Evolutionary conservation across 805 yeast genomes (phyloP), one percentile per base, ranked within the genome.

Genomic region (Saturnispora galanensis): DNA sequence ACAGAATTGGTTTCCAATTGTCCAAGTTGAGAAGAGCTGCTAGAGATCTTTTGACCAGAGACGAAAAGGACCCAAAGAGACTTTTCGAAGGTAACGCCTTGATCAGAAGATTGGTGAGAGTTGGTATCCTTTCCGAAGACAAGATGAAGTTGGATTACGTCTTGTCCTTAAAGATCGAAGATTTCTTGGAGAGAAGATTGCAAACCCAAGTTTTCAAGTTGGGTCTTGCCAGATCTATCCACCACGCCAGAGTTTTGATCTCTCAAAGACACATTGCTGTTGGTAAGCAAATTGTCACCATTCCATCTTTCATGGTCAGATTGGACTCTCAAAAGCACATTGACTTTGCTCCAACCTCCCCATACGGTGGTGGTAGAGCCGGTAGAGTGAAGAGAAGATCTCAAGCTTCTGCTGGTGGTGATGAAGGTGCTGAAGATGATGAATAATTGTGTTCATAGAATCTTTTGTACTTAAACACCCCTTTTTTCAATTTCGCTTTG

Each of bases 311-410:
- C 90, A 84, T 89, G 83, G 98, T 93, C 57, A 94, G 98, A 81
- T 84, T 93, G 70, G 98, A 93, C 79, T 89, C 98, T 60, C 98
- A 93, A 78, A 93, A 93, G 85, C 97, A 93, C 88, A 87, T 93
- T 76, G 97, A 93, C 82, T 93, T 90, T 66, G 95, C 98, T 65
- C 84, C 93, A 70, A 87, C 86, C 72, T 93, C 98, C 60, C 98
- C 98, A 73, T 90, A 86, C 89, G 98, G 98, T 74, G 98, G 98
- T 77, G 98, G 96, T 64, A 90, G 98, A 80, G 94, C 98, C 63
- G 98, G 98, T 73, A 93, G 98, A 82, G 95, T 87, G 68, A 94
- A 93, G 83, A 87, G 97, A 84, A 86, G 79, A 74, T 80, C 84
- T 81, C 79, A 72, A 67, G 73, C 67, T 64, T 90, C 67, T 50